Evolutionary conservation across 2,329 filamentous ascomycete genomes (phyloP).

Genomic region (Aspergillus tamarii): DNA sequence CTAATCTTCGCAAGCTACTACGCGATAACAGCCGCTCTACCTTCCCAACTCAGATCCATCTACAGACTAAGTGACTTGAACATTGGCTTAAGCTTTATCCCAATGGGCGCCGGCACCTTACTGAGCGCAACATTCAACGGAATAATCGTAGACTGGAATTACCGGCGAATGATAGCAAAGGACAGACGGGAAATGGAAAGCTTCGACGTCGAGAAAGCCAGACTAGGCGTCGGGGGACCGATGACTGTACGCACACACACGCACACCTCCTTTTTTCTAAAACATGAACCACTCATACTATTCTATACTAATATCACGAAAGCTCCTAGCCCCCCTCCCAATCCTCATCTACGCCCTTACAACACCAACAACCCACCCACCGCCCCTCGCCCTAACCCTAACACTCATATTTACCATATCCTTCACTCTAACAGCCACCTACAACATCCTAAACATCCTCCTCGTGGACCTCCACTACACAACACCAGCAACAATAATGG

Average conservation of each 20-base stretch:
- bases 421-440: slow-evolving; percentile 43
- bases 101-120: neutral
- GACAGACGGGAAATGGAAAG: neutral
- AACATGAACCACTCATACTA: accelerated
- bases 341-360: neutral
- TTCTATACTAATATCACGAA: neutral
- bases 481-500: slow-evolving; percentile 36
- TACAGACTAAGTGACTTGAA: neutral
- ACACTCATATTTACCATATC: slow-evolving; percentile 22
- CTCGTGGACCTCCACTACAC: slow-evolving; percentile 47
- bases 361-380: neutral
- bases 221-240: neutral
- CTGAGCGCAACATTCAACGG: neutral
- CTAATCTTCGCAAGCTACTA: slow-evolving; percentile 54
- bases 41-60: neutral
- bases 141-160: neutral
- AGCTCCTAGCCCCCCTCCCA: neutral
- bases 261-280: neutral
- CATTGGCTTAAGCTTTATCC: neutral
- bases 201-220: neutral
- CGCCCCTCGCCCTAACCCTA: neutral
- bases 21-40: slow-evolving; percentile 42
- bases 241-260: neutral
- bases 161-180: neutral
- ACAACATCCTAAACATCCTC: slow-evolving; percentile 50